Evolutionary conservation across 768 basidiomycete genomes (phyloP), one percentile per base, ranked within the genome.

Genomic region (Lyophyllum shimeji): DNA sequence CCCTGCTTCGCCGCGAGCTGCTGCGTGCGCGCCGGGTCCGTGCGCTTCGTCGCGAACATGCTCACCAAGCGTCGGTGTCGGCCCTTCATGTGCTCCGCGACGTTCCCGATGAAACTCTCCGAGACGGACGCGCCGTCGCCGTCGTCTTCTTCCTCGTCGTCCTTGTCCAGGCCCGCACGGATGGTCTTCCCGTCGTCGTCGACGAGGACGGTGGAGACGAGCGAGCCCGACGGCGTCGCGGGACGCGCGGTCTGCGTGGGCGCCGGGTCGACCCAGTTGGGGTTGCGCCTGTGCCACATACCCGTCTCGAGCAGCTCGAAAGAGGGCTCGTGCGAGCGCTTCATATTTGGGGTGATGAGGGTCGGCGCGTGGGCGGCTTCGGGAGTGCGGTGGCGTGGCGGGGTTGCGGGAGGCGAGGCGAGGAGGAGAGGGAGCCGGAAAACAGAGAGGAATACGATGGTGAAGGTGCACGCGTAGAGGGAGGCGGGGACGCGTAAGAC

Each of bases 181-280:
- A 67, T 61, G n/a, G 65, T 63, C 45, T 55, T 58, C 15, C 63
- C 66, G 45, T 68, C 67, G 31, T 66, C 60, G 49, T 65, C 65
- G 3, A 65, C 58, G 12, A 65, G 60, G 18, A 63, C 67, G n/a
- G 69, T 69, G 21, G 67, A 59, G 15, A 66, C 61, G 24, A 59
- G 23, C 0, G 66, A 67, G 18, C 46, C 53, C 11, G 43, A 46
- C 34, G 42, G 60, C 45, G 49, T 46, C 3, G 52, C 21, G 18
- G 49, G 52, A 21, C 46, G 50, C 15, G 56, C 7, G 24, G 34
- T 56, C 17, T 58, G 46, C 15, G 39, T 33, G 11, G 61, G 55
- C 7, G n/a, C n/a, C n/a, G 53, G 61, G 21, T 66, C 68, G 31
- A 63, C 59, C 63, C 69, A 76, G 63, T 74, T 68, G 11, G 71